Evolutionary conservation across 2,329 filamentous ascomycete species (phyloP), one percentile per base, ranked within the genome.

Genomic region (Hymenoscyphus repandus): DNA sequence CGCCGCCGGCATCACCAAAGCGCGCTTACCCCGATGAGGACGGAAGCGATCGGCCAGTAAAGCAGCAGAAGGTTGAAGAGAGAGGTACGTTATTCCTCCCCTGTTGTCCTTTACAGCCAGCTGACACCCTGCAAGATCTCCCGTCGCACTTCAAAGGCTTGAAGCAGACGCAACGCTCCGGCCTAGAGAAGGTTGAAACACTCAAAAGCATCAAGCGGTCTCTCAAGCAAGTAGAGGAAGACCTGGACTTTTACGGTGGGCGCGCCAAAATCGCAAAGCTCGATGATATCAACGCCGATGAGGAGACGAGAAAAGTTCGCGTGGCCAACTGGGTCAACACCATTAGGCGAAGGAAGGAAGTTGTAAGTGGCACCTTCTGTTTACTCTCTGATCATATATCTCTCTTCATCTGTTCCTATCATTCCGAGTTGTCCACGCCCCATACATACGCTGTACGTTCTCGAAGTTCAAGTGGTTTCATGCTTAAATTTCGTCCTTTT

Each of bases 191-290:
- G 39, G 15, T 22, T 6, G 13, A 31, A 6, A 13, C 20, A 13
- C 15, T 49, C 3, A 20, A 13, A 6, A 22, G 30, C 7, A n/a
- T 42, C 12, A 49, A 49, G 17, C 38, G 46, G 10, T 42, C 38
- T 17, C 20, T 30, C 13, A 34, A 46, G 13, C 42, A 33, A 20
- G 36, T n/a, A 18, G 20, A 39, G 11, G 45, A 36, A 11, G 50
- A 50, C 22, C 30, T 37, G 18, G 42, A 49, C 4, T 37, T 30
- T 18, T 55, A 53, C 17, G n/a, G 12, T 6, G 34, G 17, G 20
- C 47, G 53, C 18, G 27, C 36, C 31, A 55, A 55, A 32, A 22
- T 51, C 13, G 9, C 33, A 31, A 48, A 45, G 30, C 44, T 48
- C 30, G 54, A 53, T 12, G 41, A 49, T 27, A 41, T 17, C n/a